A percentile compares a stretch with the other conserved stretches of the same genome.
Conservation (phyloP, 495 filamentous ascomycete species). For the Neurospora sp. region DNA sequence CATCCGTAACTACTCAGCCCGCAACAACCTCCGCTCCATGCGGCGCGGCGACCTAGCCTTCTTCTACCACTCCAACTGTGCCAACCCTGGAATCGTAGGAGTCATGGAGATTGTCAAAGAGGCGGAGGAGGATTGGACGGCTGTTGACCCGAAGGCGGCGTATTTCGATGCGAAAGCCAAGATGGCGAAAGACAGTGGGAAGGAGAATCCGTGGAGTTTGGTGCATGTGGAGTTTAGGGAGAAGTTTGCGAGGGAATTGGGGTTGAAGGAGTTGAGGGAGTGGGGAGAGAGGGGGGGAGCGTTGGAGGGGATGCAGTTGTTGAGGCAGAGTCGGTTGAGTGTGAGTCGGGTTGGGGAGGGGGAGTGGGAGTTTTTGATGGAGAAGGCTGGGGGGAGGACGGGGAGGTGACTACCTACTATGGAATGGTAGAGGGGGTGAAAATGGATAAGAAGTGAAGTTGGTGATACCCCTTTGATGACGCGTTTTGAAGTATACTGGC, state of each 20-base stretch:
- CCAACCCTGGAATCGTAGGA: constrained; percentile 82
- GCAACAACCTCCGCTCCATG: constrained; percentile 86
- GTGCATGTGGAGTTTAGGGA: constrained; percentile 79
- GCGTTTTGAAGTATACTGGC: not conserved
- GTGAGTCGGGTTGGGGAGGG: constrained; percentile 62
- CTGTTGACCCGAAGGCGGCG: constrained; percentile 61
- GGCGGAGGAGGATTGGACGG: constrained; percentile 69
- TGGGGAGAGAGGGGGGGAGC: constrained; percentile 43
- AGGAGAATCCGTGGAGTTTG: constrained; percentile 56
- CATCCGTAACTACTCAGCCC: constrained; percentile 46
- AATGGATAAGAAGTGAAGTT: not conserved
- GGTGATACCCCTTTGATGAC: not conserved
- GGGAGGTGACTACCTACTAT: constrained; percentile 18
- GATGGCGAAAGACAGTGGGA: constrained; percentile 40
- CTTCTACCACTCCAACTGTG: constrained; percentile 97
- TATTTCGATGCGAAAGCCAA: constrained; percentile 73
- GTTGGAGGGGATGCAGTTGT: constrained; percentile 72
- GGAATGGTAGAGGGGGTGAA: constrained; percentile 6
- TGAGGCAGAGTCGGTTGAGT: constrained; percentile 72
- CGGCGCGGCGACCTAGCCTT: constrained; percentile 85
- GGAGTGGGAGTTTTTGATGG: constrained; percentile 76
- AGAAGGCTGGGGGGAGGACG: constrained; percentile 34
- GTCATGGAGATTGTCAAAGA: constrained; percentile 86
- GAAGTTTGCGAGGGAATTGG: constrained; percentile 67
- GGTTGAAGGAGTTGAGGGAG: constrained; percentile 62